These are phyloP conservation scores for Bacterosira constricta DNA, from an alignment of 108 stramenopile genomes.

Conservation along the genomic window DNA sequence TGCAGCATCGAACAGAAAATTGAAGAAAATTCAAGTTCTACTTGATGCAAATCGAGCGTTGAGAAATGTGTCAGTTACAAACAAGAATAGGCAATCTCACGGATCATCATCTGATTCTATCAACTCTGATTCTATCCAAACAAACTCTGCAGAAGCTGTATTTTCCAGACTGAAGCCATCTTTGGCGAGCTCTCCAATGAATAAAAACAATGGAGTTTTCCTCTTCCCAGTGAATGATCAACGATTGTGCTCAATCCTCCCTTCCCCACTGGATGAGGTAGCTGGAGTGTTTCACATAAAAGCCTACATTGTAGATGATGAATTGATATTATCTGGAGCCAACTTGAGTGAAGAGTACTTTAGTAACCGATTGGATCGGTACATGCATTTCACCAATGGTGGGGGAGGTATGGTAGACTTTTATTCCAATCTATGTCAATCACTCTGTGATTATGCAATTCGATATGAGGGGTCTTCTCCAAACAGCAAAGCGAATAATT, in stretches of 20 bases:
- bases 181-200: conserved; percentile 45
- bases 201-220: conserved; percentile 44
- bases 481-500: neutral
- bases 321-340: conserved; percentile 77
- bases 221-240: conserved; percentile 65
- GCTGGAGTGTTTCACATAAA: conserved; percentile 90
- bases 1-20: conserved; percentile 9
- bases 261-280: conserved; percentile 82
- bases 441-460: conserved; percentile 58
- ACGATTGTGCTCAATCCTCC: conserved; percentile 50
- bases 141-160: conserved; percentile 35
- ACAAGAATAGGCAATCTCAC: conserved; percentile 3
- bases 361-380: conserved; percentile 79
- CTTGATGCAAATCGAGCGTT: conserved; percentile 77
- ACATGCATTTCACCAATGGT: conserved; percentile 66
- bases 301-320: conserved; percentile 82
- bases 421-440: conserved; percentile 68
- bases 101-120: too few species aligned
- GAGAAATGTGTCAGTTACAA: conserved; percentile 58
- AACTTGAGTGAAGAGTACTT: conserved; percentile 89
- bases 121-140: neutral
- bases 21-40: conserved; percentile 57
- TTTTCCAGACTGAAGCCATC: conserved; percentile 41
- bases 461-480: conserved; percentile 31
- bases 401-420: conserved; percentile 80